Evolutionary conservation across 352 stramenopile genomes (phyloP).

Genomic region (Elongisporangium undulatum): DNA sequence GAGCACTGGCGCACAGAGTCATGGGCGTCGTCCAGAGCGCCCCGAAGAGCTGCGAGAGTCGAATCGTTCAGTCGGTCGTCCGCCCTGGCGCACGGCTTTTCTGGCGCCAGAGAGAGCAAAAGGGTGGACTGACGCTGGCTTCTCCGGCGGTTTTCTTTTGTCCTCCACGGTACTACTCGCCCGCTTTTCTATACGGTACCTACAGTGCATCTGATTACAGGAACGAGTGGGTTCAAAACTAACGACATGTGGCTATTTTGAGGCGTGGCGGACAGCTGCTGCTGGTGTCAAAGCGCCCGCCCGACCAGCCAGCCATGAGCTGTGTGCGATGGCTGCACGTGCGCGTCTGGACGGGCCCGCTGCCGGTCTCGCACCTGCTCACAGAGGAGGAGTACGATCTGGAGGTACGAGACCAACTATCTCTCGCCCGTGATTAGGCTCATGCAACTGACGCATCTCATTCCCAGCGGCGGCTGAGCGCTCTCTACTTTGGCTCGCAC

Average conservation of each 20-base stretch:
- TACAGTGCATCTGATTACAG: constrained; percentile 2
- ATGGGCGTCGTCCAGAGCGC: background rate
- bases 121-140: background rate
- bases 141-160: background rate
- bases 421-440: background rate
- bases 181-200: too few relatives aligned
- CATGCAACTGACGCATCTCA: background rate
- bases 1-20: background rate
- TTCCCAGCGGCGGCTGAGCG: constrained; percentile 23
- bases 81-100: background rate
- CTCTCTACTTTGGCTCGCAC: constrained; percentile 27
- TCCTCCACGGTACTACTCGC: background rate
- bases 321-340: constrained; percentile 26
- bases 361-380: constrained; percentile 36
- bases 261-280: background rate
- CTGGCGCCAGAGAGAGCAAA: background rate
- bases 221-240: background rate
- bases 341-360: constrained; percentile 39
- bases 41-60: background rate
- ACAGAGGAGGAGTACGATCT: constrained; percentile 16
- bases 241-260: constrained; percentile 1
- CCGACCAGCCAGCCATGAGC: too few relatives aligned
- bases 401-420: constrained; percentile 18
- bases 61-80: background rate
- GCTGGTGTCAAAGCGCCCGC: background rate